phyloP scores from a whole-genome alignment of 2,329 filamentous ascomycete species.

The Colletotrichum coccodes region DNA sequence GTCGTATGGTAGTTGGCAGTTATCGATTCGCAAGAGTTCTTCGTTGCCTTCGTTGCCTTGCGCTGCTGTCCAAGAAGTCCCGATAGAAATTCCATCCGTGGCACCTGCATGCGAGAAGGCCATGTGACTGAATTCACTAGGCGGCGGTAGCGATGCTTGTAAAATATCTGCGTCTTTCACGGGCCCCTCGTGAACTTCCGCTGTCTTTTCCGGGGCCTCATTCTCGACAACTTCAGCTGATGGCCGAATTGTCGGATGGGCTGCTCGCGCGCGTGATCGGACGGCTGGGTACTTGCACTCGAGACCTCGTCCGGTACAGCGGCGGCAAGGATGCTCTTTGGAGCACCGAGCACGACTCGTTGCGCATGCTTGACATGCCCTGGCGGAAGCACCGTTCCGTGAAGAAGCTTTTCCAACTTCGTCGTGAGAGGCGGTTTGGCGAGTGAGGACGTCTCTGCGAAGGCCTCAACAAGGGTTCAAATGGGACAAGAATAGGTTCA shows the following conservation, averaged over 20 bases:
- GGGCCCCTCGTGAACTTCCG: no score
- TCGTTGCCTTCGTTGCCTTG: neutral
- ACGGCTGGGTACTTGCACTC: constrained; percentile 28
- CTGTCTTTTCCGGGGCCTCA: no score
- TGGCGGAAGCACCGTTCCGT: neutral
- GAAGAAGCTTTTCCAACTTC: neutral
- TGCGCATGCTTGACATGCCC: constrained; percentile 32
- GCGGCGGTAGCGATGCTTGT: no score
- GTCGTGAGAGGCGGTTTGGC: constrained; percentile 17
- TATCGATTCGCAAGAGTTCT: neutral
- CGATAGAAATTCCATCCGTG: no score
- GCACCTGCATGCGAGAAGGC: no score
- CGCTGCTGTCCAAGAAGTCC: neutral
- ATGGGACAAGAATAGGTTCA: neutral
- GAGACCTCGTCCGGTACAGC: constrained; percentile 10
- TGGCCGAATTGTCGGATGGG: neutral
- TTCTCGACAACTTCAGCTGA: no score
- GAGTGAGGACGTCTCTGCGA: constrained; percentile 20
- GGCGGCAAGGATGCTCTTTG: constrained; percentile 21
- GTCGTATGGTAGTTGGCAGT: neutral
- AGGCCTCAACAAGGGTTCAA: neutral
- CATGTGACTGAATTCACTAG: no score
- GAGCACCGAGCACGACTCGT: constrained; percentile 28
- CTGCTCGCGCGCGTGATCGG: constrained; percentile 10
- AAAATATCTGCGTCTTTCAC: no score